phyloP scores from a whole-genome alignment of 495 filamentous ascomycete species.

The Penicillium verhagenii region DNA sequence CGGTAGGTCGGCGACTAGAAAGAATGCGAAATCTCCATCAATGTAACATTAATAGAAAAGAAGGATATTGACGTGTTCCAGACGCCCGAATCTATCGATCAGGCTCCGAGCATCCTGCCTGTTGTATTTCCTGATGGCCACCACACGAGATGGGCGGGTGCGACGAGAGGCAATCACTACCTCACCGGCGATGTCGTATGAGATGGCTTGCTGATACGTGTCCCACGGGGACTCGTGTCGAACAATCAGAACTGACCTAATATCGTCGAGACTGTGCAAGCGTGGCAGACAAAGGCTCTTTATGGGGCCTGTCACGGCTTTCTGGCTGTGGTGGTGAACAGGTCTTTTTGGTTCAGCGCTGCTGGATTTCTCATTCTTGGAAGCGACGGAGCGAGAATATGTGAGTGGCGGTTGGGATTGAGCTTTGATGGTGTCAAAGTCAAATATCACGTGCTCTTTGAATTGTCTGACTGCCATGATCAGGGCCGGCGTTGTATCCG shows the following conservation, averaged over 20 bases:
- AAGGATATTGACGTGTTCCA: too few relatives aligned
- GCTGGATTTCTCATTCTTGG: too few relatives aligned
- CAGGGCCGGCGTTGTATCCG: neutral
- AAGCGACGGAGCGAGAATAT: neutral
- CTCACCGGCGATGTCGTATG: constrained; percentile 6
- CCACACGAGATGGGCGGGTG: constrained; percentile 7
- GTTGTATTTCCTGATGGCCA: constrained; percentile 6
- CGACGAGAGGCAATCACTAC: constrained; percentile 6
- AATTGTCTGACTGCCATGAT: neutral
- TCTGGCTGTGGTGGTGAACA: too few relatives aligned
- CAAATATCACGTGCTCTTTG: constrained; percentile 4
- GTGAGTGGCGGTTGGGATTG: neutral
- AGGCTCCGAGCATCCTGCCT: constrained; percentile 1
- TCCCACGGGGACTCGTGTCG: constrained; percentile 6
- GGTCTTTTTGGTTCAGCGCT: too few relatives aligned
- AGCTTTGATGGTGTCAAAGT: constrained; percentile 7
- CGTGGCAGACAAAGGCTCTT: too few relatives aligned
- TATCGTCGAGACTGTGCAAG: neutral
- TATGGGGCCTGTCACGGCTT: too few relatives aligned
- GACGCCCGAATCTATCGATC: too few relatives aligned
- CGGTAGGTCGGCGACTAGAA: constrained; percentile 5
- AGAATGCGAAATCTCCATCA: constrained; percentile 1
- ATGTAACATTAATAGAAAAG: neutral
- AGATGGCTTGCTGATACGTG: neutral
- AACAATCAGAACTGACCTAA: constrained; percentile 1